Evolutionary conservation across 495 filamentous ascomycete species (phyloP), one percentile per base, ranked within the genome.

Genomic region (Aspergillus hancockii): DNA sequence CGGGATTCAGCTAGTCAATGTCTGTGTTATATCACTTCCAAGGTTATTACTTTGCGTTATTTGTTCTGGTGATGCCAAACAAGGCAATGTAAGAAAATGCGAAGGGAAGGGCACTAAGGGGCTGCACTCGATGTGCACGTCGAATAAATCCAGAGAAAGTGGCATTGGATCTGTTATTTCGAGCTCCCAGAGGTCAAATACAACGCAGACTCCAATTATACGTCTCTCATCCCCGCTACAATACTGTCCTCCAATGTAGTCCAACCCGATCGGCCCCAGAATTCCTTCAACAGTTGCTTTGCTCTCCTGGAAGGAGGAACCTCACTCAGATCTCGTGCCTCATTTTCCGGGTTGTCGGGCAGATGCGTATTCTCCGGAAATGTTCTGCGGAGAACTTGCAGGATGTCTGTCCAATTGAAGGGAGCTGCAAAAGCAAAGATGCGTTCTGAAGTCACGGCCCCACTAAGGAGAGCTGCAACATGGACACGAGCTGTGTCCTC

Each of bases 401-500:
- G 22, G 73, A 62, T 10, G 75, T 63, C 25, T 46, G 73, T 72
- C 71, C 73, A 80, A 18, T 67, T 77, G 47, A 59, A 70, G 0
- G 66, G 65, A 1, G 53, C 59, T 2, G 77, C 77, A 56, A 71
- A 80, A 3, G 71, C 79, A 31, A 83, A 76, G 32, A 85, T 62
- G 1, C 81, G 67, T 63, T 80, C 70, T 14, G 70, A 68, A 21
- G 71, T 58, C 12, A 81, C 69, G 0, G 67, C 65, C 0, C 72
- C 70, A 49, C 75, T 62, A 3, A 81, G 64, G 25, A 81, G 58
- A 3, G 75, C 80, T 10, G 76, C 74, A 4, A 83, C 70, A 56
- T 84, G 81, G 1, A 84, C 60, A 3, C 67, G 66, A 0, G 79
- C 83, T 9, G 56, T 67, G 53, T 86, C 83, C 47, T 69, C 63